Evolutionary conservation across 2,329 filamentous ascomycete species (phyloP).

Genomic region (Hyphodiscus sp.): DNA sequence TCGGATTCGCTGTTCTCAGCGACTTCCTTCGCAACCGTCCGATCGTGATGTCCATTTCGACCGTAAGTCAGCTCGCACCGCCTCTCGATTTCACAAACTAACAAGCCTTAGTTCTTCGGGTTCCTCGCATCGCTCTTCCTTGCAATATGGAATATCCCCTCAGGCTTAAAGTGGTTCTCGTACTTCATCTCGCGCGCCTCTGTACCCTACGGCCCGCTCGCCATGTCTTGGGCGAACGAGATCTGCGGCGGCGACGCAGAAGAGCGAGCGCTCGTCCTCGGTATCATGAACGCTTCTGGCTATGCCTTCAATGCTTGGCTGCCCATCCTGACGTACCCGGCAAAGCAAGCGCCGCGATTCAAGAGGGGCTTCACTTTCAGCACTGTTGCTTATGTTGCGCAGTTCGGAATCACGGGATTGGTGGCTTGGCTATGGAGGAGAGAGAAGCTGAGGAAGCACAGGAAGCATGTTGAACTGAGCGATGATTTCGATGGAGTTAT

Average conservation of each 20-base stretch:
- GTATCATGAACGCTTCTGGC: conserved; percentile 40
- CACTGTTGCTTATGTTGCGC: conserved; percentile 25
- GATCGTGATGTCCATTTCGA: conserved; percentile 29
- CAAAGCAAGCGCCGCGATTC: conserved; percentile 34
- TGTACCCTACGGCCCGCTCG: conserved; percentile 38
- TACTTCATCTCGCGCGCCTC: conserved; percentile 31
- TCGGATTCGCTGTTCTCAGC: conserved; percentile 47
- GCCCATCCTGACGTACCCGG: conserved; percentile 30
- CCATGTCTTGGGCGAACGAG: conserved; percentile 43
- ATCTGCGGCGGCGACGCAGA: conserved; percentile 40
- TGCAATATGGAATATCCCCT: conserved; percentile 30
- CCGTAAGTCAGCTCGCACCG: conserved; percentile 11
- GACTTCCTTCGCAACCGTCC: conserved; percentile 37
- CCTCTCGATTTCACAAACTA: neutral
- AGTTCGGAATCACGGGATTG: conserved; percentile 14
- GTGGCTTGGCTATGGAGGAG: conserved; percentile 11
- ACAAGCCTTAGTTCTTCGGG: conserved; percentile 25
- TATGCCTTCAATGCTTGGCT: conserved; percentile 41
- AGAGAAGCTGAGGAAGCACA: conserved; percentile 5
- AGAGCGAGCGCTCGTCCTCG: conserved; percentile 42
- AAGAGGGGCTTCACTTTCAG: conserved; percentile 35
- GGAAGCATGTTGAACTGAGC: neutral
- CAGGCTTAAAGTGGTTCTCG: conserved; percentile 24
- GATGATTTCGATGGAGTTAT: neutral
- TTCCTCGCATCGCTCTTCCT: conserved; percentile 31